Percentiles rank a stretch among this genome's conserved stretches.
Conservation (phyloP, 495 filamentous ascomycete species). For the Aspergillus baeticus region DNA sequence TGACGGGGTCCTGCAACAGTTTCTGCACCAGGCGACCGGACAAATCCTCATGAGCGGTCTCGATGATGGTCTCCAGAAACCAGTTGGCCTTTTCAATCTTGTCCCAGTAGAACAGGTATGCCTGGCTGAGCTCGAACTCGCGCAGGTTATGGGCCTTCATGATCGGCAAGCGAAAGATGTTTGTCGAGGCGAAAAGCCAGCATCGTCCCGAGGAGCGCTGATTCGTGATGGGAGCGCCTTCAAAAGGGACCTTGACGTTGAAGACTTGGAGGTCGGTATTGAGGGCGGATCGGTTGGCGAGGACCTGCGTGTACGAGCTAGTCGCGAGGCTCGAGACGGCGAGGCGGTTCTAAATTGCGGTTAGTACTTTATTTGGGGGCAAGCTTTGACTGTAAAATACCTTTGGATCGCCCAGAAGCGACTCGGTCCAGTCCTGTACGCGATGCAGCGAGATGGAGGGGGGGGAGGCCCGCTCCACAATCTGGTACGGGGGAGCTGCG, state of each 20-base stretch:
- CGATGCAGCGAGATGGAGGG: not conserved
- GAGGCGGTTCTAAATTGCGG: conserved; percentile 52
- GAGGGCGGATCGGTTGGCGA: conserved; percentile 47
- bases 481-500: conserved; percentile 2
- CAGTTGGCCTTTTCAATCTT: conserved; percentile 91
- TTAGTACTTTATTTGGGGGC: not conserved
- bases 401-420: not conserved
- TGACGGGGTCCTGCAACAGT: conserved; percentile 63
- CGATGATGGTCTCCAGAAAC: conserved; percentile 78
- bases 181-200: conserved; percentile 87
- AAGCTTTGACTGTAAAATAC: not conserved
- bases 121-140: conserved; percentile 81
- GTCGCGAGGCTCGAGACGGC: conserved; percentile 65
- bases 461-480: not conserved
- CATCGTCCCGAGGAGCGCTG: conserved; percentile 77
- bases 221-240: conserved; percentile 82
- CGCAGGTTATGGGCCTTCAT: conserved; percentile 76
- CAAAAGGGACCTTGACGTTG: conserved; percentile 77
- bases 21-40: conserved; percentile 68
- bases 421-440: conserved; percentile 6
- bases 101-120: conserved; percentile 93
- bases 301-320: conserved; percentile 51
- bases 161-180: conserved; percentile 80
- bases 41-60: conserved; percentile 64
- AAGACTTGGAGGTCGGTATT: conserved; percentile 72